Conservation (phyloP, 208 protist genomes). For the Acanthamoeba triangularis region DNA sequence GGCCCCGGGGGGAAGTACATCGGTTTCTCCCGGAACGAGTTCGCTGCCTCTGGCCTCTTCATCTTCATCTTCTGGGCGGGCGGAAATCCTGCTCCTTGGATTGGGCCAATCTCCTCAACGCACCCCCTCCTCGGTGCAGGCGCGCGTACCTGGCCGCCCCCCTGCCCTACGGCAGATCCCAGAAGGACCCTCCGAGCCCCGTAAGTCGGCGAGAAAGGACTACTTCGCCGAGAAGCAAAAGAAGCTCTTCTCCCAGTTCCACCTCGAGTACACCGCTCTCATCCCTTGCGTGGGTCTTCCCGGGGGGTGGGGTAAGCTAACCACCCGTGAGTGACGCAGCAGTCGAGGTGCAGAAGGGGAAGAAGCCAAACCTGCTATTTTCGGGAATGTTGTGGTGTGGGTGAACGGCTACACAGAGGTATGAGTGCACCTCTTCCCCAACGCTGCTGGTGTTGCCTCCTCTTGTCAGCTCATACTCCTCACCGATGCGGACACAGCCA, state of each 20-base stretch:
- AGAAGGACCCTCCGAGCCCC: not conserved
- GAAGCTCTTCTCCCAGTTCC: constrained; percentile 65
- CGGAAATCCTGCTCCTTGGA: not conserved
- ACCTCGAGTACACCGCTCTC: not conserved
- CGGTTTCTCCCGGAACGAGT: too few species aligned
- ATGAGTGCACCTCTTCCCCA: not conserved
- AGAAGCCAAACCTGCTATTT: not conserved
- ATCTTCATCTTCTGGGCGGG: too few species aligned
- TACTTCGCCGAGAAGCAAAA: constrained; percentile 63
- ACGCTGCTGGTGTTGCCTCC: not conserved
- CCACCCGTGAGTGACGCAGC: not conserved
- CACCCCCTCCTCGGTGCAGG: not conserved
- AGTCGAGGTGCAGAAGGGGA: not conserved
- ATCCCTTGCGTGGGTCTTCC: not conserved
- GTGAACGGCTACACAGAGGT: constrained; percentile 74
- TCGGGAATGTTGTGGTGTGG: constrained; percentile 45
- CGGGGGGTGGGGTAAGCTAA: not conserved
- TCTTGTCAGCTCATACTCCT: not conserved
- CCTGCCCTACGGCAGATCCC: not conserved
- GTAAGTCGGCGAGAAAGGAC: not conserved
- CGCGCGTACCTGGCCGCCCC: not conserved
- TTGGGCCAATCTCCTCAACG: not conserved
- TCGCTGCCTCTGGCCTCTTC: too few species aligned
- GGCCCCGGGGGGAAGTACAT: too few species aligned
- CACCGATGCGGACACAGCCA: constrained; percentile 16